These are phyloP conservation scores for Rhodotorula graminis DNA, from an alignment of 768 basidiomycete species.

Conservation along the genomic window DNA sequence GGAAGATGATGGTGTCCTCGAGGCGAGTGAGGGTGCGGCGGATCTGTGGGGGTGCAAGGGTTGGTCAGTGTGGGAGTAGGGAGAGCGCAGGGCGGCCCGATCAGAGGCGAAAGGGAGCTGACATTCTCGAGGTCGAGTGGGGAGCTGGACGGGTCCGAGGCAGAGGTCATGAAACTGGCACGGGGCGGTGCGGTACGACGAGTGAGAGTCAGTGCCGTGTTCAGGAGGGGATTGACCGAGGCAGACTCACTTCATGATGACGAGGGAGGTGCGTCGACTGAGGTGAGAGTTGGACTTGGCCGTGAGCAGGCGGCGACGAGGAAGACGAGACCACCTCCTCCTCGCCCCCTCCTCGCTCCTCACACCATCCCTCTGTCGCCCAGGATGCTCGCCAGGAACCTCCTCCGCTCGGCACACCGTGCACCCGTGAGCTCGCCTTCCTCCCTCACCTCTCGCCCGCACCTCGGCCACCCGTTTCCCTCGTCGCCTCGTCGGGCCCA, in stretches of 20 bases:
- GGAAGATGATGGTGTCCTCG: slow-evolving; percentile 98
- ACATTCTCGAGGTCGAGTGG: slow-evolving; percentile 36
- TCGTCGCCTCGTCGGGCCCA: slow-evolving; percentile 2
- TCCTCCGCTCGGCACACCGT: slow-evolving; percentile 7
- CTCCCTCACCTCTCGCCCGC: neutral
- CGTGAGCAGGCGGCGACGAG: neutral
- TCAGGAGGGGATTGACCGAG: too few species aligned
- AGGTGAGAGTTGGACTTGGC: neutral
- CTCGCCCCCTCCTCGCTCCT: neutral
- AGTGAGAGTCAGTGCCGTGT: neutral
- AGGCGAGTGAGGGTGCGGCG: slow-evolving; percentile 78
- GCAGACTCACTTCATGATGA: slow-evolving; percentile 13
- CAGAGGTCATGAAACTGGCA: slow-evolving; percentile 22
- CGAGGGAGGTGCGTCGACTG: neutral
- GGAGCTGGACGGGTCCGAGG: neutral
- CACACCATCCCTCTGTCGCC: neutral
- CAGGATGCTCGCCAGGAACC: slow-evolving; percentile 7
- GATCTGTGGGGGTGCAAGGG: slow-evolving; percentile 59
- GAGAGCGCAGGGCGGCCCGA: too few species aligned
- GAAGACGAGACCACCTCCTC: too few species aligned
- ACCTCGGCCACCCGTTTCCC: neutral
- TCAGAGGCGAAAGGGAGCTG: too few species aligned
- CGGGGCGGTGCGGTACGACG: neutral
- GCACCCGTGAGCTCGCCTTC: slow-evolving; percentile 6
- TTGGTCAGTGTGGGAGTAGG: slow-evolving; percentile 46